Conservation (phyloP, 805 yeast genomes). For the Candida lessepsii region DNA sequence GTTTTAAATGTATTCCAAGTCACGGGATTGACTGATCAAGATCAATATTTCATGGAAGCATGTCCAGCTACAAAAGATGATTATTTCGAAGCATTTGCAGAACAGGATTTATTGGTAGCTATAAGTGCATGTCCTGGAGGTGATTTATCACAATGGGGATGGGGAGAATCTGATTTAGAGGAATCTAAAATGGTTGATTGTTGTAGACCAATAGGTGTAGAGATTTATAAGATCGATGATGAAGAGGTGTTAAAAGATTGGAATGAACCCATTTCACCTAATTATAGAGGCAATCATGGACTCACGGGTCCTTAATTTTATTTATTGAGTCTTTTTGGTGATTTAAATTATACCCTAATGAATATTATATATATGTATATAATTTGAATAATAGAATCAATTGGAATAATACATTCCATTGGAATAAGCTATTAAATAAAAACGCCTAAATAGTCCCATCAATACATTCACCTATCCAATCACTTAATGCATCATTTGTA, state of each 20-base stretch:
- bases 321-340: no score
- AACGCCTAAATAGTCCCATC: conserved; percentile 43
- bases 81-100: conserved; percentile 67
- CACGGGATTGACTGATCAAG: conserved; percentile 63
- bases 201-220: conserved; percentile 63
- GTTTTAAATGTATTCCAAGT: conserved; percentile 69
- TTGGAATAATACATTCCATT: no score
- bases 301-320: conserved; percentile 17
- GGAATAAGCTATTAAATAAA: no score
- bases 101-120: conserved; percentile 61
- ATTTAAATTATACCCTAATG: no score
- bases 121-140: conserved; percentile 72
- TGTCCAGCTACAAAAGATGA: conserved; percentile 61
- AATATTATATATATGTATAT: background rate
- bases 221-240: conserved; percentile 55
- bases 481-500: conserved; percentile 41
- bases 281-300: conserved; percentile 61
- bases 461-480: conserved; percentile 45
- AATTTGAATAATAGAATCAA: no score
- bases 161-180: conserved; percentile 59
- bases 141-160: conserved; percentile 64
- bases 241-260: conserved; percentile 46
- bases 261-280: conserved; percentile 50
- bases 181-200: conserved; percentile 56
- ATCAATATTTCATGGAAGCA: conserved; percentile 69